Evolutionary conservation across 1,139 yeast species (phyloP), one percentile per base, ranked within the genome.

Genomic region (Spencermartinsiella ligniputridi): DNA sequence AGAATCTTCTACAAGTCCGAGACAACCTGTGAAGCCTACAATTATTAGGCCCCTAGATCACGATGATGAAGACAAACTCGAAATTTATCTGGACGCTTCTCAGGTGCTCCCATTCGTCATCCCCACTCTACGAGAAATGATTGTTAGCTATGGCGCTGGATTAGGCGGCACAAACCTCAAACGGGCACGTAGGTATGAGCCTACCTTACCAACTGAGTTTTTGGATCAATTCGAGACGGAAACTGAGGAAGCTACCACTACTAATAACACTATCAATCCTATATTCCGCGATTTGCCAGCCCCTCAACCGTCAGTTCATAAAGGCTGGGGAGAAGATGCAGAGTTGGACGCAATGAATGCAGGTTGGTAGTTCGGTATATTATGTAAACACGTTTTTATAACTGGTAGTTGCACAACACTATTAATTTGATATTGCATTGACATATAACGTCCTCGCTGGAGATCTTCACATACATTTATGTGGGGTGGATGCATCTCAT

Each of bases 141-240:
- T 67, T 36, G 54, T 61, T 19, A 61, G 64, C 19, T 71, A 74
- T 71, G 74, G 74, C 9, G 65, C 70, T 13, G 71, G 70, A 1
- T 53, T 66, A 8, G 69, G 70, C 3, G 71, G 71, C 9, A 60
- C 63, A 2, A 57, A 66, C 32, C 53, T 54, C 16, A 54, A 55
- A 21, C 53, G 63, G n/a, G 70, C 69, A 5, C 60, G 62, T 16
- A 58, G 57, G 41, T 62, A 66, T 40, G 66, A 66, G 45, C 75
- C 75, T 1, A 47, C 63, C 4, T 53, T 69, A 2, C 69, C 73
- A 1, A 57, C 62, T 6, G 73, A 70, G 36, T 58, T 70, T 30
- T 47, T 66, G 34, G 71, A 66, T 40, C 59, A 60, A 45, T 56
- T 69, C 27, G 72, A 68, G 35, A 33, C 45, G 3, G 44, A 36